Base-by-base conservation (phyloP, 148 eudicot genomes). In the Dysphania ambrosioides region DNA sequence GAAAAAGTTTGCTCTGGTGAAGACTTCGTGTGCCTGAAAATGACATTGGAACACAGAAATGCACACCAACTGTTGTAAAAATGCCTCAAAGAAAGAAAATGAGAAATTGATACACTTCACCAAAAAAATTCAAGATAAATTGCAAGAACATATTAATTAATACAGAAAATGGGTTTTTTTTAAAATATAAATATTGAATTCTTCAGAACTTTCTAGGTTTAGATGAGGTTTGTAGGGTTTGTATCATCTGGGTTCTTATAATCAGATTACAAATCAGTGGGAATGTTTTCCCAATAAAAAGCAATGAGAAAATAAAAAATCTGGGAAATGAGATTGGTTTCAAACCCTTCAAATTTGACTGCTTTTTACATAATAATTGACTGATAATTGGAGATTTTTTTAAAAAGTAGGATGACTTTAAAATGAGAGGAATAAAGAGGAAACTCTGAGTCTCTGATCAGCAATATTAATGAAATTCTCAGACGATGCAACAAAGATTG, bases 21-120 rank as follows among this genome's bases (percentile, higher is more conserved):
- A 75, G 42, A 68, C 57, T 55, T 67, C 58, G 42, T 65, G 72
- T 76, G 36, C 66, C 78, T 76, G 79, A 76, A 76, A 76, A 58
- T 40, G 79, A 76, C 68, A 69, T 59, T 21, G 57, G 23, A 27
- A 76, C 58, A 10, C 67, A 68, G 58, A 56, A 57, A 67, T 59
- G 41, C 72, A 27, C 73, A 58, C 72, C 73, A 68, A 68, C 6
- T 73, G 69, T 47, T 63, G 69, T 30, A 18, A 0, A 19, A 60
- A 31, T 42, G 27, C 42, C 67, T n/a, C 49, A 73, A 38, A 13
- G 53, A 47, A 21, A 47, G 5, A 63, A 60, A n/a, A n/a, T 11
- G n/a, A 38, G 15, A 57, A 62, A 62, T 3, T 30, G 44, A 32
- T 31, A 49, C 34, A 64, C 51, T 72, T 31, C 32, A 49, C 11